These are phyloP conservation scores for Pestalotiopsis sp. DNA, from an alignment of 2,329 filamentous ascomycete genomes.

Conservation along the genomic window DNA sequence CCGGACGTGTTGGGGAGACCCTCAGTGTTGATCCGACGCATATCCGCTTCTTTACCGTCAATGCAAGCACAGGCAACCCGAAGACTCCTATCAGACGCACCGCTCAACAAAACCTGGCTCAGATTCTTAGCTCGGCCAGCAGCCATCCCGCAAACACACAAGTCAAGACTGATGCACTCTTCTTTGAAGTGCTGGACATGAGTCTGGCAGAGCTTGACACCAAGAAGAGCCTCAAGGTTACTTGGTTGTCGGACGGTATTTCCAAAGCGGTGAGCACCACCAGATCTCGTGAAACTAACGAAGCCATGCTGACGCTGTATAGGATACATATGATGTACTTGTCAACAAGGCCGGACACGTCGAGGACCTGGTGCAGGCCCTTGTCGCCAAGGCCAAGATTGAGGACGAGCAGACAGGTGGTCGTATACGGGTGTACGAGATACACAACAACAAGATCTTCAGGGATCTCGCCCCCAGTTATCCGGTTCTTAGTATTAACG, in stretches of 20 bases:
- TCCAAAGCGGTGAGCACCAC: conserved; percentile 72
- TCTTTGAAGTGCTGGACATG: conserved; percentile 92
- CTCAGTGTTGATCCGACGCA: conserved; percentile 80
- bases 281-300: not conserved
- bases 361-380: conserved; percentile 71
- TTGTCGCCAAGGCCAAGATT: conserved; percentile 80
- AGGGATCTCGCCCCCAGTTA: conserved; percentile 72
- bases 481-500: conserved; percentile 78
- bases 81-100: conserved; percentile 76
- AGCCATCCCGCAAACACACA: conserved; percentile 68
- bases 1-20: conserved; percentile 78
- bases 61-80: conserved; percentile 72
- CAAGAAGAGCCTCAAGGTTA: conserved; percentile 83
- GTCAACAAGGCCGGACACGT: conserved; percentile 85
- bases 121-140: conserved; percentile 76
- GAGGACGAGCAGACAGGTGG: conserved; percentile 70
- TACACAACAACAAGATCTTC: conserved; percentile 79
- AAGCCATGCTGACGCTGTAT: conserved; percentile 1
- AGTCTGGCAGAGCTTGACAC: conserved; percentile 90
- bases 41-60: conserved; percentile 87
- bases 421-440: conserved; percentile 79
- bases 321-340: conserved; percentile 80
- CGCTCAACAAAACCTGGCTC: conserved; percentile 68
- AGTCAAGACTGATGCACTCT: conserved; percentile 76
- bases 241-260: conserved; percentile 85